Base-by-base conservation (phyloP, 2,329 filamentous ascomycete genomes). In the Zopfia rhizophila region DNA sequence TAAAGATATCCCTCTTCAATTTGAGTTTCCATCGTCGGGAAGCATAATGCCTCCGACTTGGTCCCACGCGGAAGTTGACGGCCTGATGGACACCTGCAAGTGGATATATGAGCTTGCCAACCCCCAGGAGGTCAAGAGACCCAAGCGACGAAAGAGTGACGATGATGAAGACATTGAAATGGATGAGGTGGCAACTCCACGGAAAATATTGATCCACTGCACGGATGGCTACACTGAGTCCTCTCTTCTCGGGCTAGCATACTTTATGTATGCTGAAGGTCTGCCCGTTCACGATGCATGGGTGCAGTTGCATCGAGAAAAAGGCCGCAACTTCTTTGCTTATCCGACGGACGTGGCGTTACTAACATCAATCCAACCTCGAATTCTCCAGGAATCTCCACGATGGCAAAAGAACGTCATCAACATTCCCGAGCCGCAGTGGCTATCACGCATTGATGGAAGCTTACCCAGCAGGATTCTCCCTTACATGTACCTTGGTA, bases 171-270 rank as follows among this genome's bases (percentile, higher is more conserved):
- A 87, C 55, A 79, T 80, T 41, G 73, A 75, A 32, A 83, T 87
- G 79, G 59, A 53, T 67, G 66, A 68, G 21, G 54, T 67, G 43
- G 43, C 56, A 39, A 60, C 39, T 24, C 84, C 43, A 78, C 85
- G 53, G 38, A 91, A 86, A 65, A 84, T 97, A 23, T 82, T 97
- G 22, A 89, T 99, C 28, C 93, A 97, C 72, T 97, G 94, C 70
- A 87, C 88, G 2, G 94, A 99, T 70, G 94, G 94, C 13, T 99
- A 99, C 64, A 99, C 94, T 0, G 94, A 99, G 72, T 93, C 89
- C 1, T 91, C 91, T 2, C 81, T 99, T 70, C 80, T 99, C 13
- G 91, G 84, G 2, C 84, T 99, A 27, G 90, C 93, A 7, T 99
- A 99, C 72, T 91, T 88, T 68, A 96, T 95, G 81, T 99, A 91